A percentile compares a stretch with the other conserved stretches of the same genome.
phyloP scores from a whole-genome alignment of 441 rosid species.

The Corymbia citriodora region DNA sequence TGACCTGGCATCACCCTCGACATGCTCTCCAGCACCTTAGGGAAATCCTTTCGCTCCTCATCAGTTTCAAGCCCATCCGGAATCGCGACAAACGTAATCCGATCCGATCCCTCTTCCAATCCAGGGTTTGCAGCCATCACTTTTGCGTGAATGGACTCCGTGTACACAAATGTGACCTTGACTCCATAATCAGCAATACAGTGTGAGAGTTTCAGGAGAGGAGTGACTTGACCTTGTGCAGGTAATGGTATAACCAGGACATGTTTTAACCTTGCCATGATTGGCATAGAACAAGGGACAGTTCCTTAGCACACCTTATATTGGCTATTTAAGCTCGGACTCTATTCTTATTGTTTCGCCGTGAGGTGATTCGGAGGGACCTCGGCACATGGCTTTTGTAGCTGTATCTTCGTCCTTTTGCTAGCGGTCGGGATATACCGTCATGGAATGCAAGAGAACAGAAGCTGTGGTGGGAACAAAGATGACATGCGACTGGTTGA shows the following conservation, averaged over 20 bases:
- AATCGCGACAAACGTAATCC: constrained; percentile 8
- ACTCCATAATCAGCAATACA: constrained; percentile 15
- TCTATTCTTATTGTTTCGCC: too few species aligned
- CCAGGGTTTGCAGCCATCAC: background rate
- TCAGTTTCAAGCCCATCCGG: constrained; percentile 16
- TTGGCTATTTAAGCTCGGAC: background rate
- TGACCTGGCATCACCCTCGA: background rate
- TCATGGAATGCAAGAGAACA: background rate
- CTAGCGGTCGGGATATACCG: background rate
- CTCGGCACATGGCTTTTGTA: background rate
- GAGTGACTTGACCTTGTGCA: constrained; percentile 29
- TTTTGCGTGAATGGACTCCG: constrained; percentile 1
- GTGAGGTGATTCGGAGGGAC: background rate
- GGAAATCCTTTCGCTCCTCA: background rate
- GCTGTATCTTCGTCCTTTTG: too few species aligned
- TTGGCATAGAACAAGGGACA: background rate
- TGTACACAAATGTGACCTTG: constrained; percentile 15
- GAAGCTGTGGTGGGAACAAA: background rate
- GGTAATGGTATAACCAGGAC: constrained; percentile 20
- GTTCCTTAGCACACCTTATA: background rate
- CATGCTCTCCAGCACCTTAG: background rate
- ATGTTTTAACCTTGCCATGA: constrained; percentile 2
- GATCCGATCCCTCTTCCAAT: background rate
- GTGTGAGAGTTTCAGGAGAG: constrained; percentile 22
- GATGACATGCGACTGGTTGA: too few species aligned